These are phyloP conservation scores for Aristolochia contorta DNA, from an alignment of 164 flowering plant species.

Conservation along the genomic window DNA sequence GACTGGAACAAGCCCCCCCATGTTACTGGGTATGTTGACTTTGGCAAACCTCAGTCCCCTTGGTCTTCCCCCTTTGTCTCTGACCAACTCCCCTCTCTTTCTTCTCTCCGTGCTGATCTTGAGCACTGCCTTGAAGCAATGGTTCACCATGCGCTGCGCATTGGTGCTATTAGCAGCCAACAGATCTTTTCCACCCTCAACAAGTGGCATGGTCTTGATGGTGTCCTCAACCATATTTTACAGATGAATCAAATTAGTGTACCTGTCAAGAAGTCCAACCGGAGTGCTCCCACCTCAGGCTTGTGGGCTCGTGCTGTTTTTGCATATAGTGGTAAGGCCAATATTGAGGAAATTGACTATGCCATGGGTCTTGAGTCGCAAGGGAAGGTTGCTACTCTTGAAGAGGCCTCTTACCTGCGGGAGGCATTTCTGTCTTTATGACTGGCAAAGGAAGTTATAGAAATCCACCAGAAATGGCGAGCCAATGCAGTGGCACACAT, in stretches of 20 bases:
- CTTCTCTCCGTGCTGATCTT: conserved; percentile 38
- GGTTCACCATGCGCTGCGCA: conserved; percentile 44
- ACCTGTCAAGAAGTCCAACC: neutral
- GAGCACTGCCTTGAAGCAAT: conserved; percentile 67
- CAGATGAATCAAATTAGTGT: neutral
- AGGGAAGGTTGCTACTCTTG: conserved; percentile 25
- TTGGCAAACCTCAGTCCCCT: conserved; percentile 69
- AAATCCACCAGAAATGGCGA: conserved; percentile 61
- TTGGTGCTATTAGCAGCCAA: conserved; percentile 60
- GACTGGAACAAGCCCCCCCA: conserved; percentile 84
- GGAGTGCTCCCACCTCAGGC: conserved; percentile 17
- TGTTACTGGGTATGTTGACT: conserved; percentile 74
- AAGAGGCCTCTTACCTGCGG: conserved; percentile 52
- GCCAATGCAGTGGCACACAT: conserved; percentile 61
- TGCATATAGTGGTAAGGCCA: conserved; percentile 34
- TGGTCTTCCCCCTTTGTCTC: conserved; percentile 35
- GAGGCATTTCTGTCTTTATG: conserved; percentile 57
- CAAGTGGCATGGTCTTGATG: conserved; percentile 64
- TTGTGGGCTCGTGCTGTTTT: conserved; percentile 79
- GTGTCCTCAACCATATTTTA: conserved; percentile 44
- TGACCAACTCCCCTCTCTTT: conserved; percentile 29
- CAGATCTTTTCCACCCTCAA: conserved; percentile 61
- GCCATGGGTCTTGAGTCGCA: conserved; percentile 20
- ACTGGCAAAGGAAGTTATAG: conserved; percentile 79
- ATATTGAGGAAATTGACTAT: conserved; percentile 37